Evolutionary conservation across 805 yeast genomes (phyloP), one percentile per base, ranked within the genome.

Genomic region (Trichomonascus vanleenenianus): DNA sequence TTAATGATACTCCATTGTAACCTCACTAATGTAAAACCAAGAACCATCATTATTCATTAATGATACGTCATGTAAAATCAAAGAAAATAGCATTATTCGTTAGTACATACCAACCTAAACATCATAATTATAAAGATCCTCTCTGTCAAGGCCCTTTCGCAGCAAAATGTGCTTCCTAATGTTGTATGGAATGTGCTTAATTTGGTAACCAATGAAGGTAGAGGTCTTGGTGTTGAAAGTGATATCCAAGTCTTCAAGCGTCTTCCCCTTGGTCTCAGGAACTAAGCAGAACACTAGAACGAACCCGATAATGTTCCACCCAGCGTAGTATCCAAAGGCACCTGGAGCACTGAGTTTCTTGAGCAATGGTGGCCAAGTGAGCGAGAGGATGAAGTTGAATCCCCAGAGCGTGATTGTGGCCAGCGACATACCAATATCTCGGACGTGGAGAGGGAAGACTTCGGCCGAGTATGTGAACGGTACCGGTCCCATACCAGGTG

Each of bases 391-490:
- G 53, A 79, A 76, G 58, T 73, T 73, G 63, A 73, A 73, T 54
- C 71, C 72, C 78, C 78, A 73, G 16, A 57, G 48, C 10, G 57
- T 54, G 19, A 85, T 85, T 27, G 89, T 80, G 25, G 89, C 91
- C 51, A 80, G 70, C 2, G 88, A 79, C 80, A 86, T 82, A 44
- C 91, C 89, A 44, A 84, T 66, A 53, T 85, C 88, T 65, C 94
- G 77, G 50, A 84, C 76, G 57, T 83, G 82, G 57, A 85, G 70
- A 49, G 91, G 86, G 68, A 83, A 76, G 56, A 83, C 84, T 63
- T 86, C 95, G 8, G 95, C 94, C 19, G 88, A 81, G 59, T 86
- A 84, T 2, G 93, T 83, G 67, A 86, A 86, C 2, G 95, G 94
- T 39, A 86, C 93, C 11, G 93, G 94, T 38, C 95, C 95, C 62